Conservation (phyloP, 805 yeast genomes). For the Candida bentonensis region DNA sequence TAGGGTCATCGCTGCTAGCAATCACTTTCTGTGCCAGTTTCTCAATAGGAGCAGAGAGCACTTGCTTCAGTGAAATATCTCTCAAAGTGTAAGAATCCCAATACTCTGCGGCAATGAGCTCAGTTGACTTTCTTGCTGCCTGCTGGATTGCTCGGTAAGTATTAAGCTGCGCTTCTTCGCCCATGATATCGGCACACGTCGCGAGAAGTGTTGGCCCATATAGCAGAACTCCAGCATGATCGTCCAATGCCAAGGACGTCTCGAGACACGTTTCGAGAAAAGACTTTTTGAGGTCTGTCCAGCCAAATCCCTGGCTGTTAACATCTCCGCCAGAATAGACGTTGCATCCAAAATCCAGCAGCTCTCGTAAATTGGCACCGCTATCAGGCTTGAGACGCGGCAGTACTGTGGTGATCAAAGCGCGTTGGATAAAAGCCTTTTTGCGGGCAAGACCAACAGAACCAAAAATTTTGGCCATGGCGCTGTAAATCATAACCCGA, state of each 20-base stretch:
- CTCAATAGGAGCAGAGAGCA: constrained; percentile 5
- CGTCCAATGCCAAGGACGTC: constrained; percentile 39
- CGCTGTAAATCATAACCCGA: constrained; percentile 49
- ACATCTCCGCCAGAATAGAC: constrained; percentile 39
- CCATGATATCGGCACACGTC: constrained; percentile 39
- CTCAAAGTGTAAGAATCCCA: constrained; percentile 67
- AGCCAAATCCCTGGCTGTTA: constrained; percentile 25
- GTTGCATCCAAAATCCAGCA: constrained; percentile 35
- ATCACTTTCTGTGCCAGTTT: constrained; percentile 4
- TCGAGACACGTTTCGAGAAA: constrained; percentile 37
- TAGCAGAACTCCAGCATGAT: constrained; percentile 28
- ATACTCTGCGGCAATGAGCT: constrained; percentile 24
- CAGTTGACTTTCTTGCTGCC: constrained; percentile 8
- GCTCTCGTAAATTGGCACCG: constrained; percentile 23
- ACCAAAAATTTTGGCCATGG: constrained; percentile 51
- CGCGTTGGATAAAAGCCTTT: constrained; percentile 51
- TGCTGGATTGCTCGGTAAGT: constrained; percentile 24
- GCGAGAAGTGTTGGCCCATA: constrained; percentile 43
- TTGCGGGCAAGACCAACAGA: constrained; percentile 52
- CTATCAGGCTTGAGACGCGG: constrained; percentile 10
- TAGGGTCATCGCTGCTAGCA: constrained; percentile 4
- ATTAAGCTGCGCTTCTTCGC: constrained; percentile 42
- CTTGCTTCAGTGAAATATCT: constrained; percentile 22
- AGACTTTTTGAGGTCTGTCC: constrained; percentile 46
- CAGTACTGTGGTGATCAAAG: constrained; percentile 35